These are phyloP conservation scores for Trichosanthes truncata DNA, from an alignment of 306 rosid genomes.

Conservation along the genomic window DNA sequence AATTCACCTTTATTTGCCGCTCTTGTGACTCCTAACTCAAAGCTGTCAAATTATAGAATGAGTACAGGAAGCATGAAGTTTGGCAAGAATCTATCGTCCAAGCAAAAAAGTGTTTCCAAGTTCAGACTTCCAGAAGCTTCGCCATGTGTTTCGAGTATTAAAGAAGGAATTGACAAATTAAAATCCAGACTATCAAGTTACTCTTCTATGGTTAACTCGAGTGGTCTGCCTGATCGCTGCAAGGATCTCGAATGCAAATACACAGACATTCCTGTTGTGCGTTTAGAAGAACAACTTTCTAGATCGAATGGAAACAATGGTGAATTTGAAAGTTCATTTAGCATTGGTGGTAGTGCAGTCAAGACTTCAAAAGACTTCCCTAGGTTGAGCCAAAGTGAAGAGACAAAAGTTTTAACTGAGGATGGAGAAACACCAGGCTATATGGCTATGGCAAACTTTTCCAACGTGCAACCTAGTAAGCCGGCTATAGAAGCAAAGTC, in stretches of 20 bases:
- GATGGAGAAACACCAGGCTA: conserved; percentile 17
- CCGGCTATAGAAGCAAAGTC: conserved; percentile 17
- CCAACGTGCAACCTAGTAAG: conserved; percentile 15
- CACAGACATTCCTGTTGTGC: conserved; percentile 26
- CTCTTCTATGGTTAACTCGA: conserved; percentile 35
- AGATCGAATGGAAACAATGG: conserved; percentile 21
- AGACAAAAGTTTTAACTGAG: conserved; percentile 11
- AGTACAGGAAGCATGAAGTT: conserved; percentile 18
- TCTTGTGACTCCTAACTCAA: conserved; percentile 30
- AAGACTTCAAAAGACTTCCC: conserved; percentile 17
- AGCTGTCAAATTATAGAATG: conserved; percentile 15
- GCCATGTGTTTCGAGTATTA: conserved; percentile 40
- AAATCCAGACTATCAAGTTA: conserved; percentile 44
- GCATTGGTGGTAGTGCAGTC: conserved; percentile 20
- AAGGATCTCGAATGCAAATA: conserved; percentile 23
- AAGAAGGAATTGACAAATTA: conserved; percentile 45
- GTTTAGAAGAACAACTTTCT: conserved; percentile 27
- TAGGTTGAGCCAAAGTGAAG: conserved; percentile 28
- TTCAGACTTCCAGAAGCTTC: conserved; percentile 33
- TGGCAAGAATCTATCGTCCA: conserved; percentile 24
- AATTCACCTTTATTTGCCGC: conserved; percentile 23
- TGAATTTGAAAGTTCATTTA: conserved; percentile 24
- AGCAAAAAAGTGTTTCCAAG: conserved; percentile 41
- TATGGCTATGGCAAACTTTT: conserved; percentile 16
- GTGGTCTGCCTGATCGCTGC: conserved; percentile 11